Conservation (phyloP, 495 filamentous ascomycete species). For the Penicillium nucicola region DNA sequence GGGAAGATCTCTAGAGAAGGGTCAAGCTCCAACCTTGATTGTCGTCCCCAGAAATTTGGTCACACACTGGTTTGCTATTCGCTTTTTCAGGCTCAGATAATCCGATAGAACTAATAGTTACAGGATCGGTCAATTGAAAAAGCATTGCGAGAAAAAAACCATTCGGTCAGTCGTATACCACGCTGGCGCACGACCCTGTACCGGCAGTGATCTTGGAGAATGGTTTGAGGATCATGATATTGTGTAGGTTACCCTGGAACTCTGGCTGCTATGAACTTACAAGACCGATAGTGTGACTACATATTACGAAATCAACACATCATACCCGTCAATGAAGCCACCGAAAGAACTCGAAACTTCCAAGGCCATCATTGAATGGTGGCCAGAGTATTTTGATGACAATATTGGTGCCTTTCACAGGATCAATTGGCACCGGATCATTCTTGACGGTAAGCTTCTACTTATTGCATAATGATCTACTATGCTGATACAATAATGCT, state of each 20-base stretch:
- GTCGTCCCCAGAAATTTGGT: slow-evolving; percentile 43
- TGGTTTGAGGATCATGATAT: slow-evolving; percentile 14
- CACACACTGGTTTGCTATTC: slow-evolving; percentile 36
- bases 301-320: slow-evolving; percentile 51
- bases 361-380: slow-evolving; percentile 33
- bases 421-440: slow-evolving; percentile 50
- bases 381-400: slow-evolving; percentile 26
- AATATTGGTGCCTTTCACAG: slow-evolving; percentile 43
- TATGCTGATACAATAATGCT: background rate
- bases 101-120: background rate
- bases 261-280: background rate
- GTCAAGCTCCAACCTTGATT: slow-evolving; percentile 51
- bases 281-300: slow-evolving; percentile 36
- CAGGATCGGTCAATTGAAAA: background rate
- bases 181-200: background rate
- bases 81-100: background rate
- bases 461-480: background rate
- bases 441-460: slow-evolving; percentile 52
- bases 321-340: slow-evolving; percentile 40
- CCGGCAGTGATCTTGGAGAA: slow-evolving; percentile 10
- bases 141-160: slow-evolving; percentile 20
- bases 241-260: slow-evolving; percentile 15
- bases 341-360: slow-evolving; percentile 23
- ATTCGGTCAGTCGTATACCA: slow-evolving; percentile 17
- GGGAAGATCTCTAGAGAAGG: slow-evolving; percentile 30